Conservation (phyloP, 177 flowering plant species). For the Vitis hybrid region DNA sequence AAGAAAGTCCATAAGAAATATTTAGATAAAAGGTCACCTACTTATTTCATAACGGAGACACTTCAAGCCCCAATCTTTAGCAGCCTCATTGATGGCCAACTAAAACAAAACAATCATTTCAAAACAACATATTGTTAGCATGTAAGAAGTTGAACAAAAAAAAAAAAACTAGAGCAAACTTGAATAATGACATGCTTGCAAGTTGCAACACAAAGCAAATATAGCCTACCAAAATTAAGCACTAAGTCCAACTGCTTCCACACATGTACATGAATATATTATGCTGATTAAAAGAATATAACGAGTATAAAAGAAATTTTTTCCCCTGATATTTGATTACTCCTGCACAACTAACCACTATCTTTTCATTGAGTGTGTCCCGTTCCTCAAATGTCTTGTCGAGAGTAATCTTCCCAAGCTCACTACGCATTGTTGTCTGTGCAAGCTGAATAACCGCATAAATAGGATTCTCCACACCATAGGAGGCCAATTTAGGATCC, state of each 20-base stretch:
- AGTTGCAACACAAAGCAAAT: too few species aligned
- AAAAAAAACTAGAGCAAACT: too few species aligned
- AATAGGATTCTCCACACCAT: conserved; percentile 87
- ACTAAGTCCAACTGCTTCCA: too few species aligned
- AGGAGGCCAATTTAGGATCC: conserved; percentile 78
- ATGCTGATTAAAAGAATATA: too few species aligned
- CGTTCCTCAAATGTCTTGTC: conserved; percentile 94
- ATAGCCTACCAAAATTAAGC: too few species aligned
- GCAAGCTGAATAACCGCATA: conserved; percentile 90
- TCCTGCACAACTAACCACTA: conserved; percentile 52
- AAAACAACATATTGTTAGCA: background rate
- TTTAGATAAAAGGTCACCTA: conserved; percentile 17
- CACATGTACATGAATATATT: too few species aligned
- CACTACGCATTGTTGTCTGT: conserved; percentile 94
- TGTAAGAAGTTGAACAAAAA: too few species aligned
- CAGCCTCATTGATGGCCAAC: conserved; percentile 67
- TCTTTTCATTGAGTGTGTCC: conserved; percentile 80
- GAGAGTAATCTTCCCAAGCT: conserved; percentile 85
- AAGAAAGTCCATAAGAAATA: background rate
- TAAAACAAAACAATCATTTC: conserved; percentile 22
- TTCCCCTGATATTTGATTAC: too few species aligned
- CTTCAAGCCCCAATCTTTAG: conserved; percentile 66
- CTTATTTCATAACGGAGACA: conserved; percentile 83
- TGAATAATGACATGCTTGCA: too few species aligned
- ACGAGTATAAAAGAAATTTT: too few species aligned